A percentile compares a stretch with the other conserved stretches of the same genome.
These are phyloP conservation scores for Leishmania amazonensis DNA, from an alignment of 208 protist species.

Conservation along the genomic window DNA sequence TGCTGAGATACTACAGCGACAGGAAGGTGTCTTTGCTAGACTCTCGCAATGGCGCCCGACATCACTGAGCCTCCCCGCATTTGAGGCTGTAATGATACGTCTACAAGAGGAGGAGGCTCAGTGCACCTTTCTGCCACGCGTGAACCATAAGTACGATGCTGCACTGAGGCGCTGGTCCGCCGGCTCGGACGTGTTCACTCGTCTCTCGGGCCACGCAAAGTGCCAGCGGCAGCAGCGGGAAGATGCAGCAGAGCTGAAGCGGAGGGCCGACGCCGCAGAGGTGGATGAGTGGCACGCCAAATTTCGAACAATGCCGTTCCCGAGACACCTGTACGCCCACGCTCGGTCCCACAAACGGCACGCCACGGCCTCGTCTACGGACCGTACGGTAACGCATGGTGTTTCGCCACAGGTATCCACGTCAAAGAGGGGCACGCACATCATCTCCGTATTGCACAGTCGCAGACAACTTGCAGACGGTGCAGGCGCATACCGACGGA, in stretches of 20 bases:
- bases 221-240: constrained; percentile 10
- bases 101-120: background rate
- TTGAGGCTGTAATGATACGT: background rate
- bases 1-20: background rate
- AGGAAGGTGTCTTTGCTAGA: constrained; percentile 4
- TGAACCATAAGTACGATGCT: constrained; percentile 18
- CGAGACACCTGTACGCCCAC: constrained; percentile 1
- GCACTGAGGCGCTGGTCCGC: background rate
- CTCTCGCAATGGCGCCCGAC: background rate
- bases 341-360: background rate
- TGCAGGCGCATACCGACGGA: background rate
- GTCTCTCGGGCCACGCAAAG: constrained; percentile 22
- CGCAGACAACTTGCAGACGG: background rate
- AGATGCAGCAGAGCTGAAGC: background rate
- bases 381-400: too few species aligned
- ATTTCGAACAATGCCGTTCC: background rate
- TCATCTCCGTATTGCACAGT: background rate
- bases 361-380: background rate
- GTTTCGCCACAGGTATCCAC: background rate
- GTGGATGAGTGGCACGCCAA: background rate
- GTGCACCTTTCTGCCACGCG: constrained; percentile 18
- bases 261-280: background rate
- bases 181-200: constrained; percentile 8
- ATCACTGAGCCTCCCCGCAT: constrained; percentile 7
- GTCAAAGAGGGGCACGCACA: background rate